These are phyloP conservation scores for Haplosporangium sp. DNA, from an alignment of 371 early-diverging fungal genomes.

Conservation along the genomic window DNA sequence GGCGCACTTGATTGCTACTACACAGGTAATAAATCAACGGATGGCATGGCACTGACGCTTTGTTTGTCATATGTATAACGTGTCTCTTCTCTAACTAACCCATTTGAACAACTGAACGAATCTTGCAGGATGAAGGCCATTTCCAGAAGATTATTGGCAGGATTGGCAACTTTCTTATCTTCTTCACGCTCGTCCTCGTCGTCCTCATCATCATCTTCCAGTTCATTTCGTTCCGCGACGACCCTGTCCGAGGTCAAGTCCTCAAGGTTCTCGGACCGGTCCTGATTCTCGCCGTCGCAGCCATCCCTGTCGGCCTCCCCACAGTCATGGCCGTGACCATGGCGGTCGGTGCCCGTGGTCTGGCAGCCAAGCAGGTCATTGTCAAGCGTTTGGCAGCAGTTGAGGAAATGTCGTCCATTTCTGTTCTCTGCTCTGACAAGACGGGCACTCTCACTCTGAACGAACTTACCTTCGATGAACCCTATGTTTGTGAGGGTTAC, in stretches of 20 bases:
- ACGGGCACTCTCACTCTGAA: constrained; percentile 96
- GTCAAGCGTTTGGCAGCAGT: constrained; percentile 94
- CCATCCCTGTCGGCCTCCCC: constrained; percentile 95
- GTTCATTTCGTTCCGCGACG: constrained; percentile 33
- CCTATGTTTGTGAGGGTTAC: constrained; percentile 78
- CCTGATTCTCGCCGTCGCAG: constrained; percentile 87
- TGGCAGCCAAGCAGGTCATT: constrained; percentile 93
- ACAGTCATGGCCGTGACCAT: constrained; percentile 96
- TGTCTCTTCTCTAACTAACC: too few relatives aligned
- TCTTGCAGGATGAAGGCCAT: constrained; percentile 76
- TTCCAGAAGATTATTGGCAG: constrained; percentile 71
- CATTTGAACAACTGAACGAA: too few relatives aligned
- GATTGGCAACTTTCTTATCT: constrained; percentile 58
- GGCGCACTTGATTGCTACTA: constrained; percentile 85
- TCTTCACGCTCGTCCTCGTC: constrained; percentile 67
- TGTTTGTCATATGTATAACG: too few relatives aligned
- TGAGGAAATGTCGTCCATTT: constrained; percentile 95
- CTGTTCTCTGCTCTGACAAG: constrained; percentile 95
- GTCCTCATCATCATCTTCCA: constrained; percentile 81
- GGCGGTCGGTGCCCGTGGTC: constrained; percentile 92
- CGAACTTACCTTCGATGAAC: constrained; percentile 87
- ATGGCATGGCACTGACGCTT: background rate
- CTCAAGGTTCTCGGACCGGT: constrained; percentile 51
- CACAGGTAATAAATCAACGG: constrained; percentile 15
- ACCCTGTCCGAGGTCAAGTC: constrained; percentile 43